A percentile compares a stretch with the other conserved stretches of the same genome.
Conservation (phyloP, 2,329 filamentous ascomycete genomes). For the Periconia digitata region DNA sequence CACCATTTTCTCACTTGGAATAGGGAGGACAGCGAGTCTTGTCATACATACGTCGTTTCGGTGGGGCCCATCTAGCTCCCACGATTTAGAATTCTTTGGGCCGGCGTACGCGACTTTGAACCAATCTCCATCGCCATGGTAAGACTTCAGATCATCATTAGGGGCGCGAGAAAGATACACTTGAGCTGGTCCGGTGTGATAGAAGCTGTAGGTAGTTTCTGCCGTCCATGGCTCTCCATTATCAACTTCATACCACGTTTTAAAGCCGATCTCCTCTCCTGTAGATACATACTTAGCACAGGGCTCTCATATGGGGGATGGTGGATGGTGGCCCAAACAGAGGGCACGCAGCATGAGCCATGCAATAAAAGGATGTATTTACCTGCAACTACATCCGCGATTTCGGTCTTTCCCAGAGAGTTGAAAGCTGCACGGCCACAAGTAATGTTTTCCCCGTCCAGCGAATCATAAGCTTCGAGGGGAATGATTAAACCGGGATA, state of each 20-base stretch:
- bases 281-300: neutral
- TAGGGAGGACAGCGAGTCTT: too few species aligned
- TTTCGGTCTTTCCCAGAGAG: constrained; percentile 4
- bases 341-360: too few species aligned
- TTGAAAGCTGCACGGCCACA: constrained; percentile 8
- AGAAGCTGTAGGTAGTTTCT: neutral
- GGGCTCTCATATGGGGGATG: too few species aligned
- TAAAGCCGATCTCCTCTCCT: neutral
- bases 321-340: too few species aligned
- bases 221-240: neutral
- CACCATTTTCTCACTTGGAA: too few species aligned
- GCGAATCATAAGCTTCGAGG: neutral
- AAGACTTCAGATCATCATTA: constrained; percentile 8
- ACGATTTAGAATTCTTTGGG: neutral
- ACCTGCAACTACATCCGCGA: constrained; percentile 10
- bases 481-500: neutral
- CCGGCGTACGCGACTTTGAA: constrained; percentile 10
- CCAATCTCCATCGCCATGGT: constrained; percentile 12
- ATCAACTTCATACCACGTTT: neutral
- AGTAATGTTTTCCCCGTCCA: constrained; percentile 1
- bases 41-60: too few species aligned
- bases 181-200: constrained; percentile 4
- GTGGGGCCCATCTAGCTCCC: neutral
- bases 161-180: constrained; percentile 7
- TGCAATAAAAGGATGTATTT: neutral